Evolutionary conservation across 192 early-diverging fungal genomes (phyloP).

Genomic region (Funneliformis mosseae): DNA sequence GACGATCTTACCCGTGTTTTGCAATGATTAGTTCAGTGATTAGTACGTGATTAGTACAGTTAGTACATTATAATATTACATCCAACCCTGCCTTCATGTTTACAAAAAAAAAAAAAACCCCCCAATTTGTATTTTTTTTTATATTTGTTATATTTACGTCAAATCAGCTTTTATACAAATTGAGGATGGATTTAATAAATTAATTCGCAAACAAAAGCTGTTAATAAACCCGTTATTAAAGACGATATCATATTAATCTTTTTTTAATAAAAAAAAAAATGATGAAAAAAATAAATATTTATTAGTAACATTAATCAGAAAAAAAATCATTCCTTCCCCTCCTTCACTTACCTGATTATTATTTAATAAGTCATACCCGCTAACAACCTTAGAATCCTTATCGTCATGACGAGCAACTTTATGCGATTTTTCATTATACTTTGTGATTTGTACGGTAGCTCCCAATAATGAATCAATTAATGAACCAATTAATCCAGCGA

Average conservation of each 20-base stretch:
- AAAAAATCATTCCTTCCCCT: too few species aligned
- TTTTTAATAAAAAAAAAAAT: too few species aligned
- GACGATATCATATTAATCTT: neutral
- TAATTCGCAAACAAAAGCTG: neutral
- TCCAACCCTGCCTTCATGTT: too few species aligned
- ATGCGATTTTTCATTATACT: slow-evolving; percentile 69
- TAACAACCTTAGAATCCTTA: slow-evolving; percentile 55
- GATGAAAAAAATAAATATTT: too few species aligned
- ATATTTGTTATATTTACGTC: too few species aligned
- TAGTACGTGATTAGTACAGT: too few species aligned
- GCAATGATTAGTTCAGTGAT: too few species aligned
- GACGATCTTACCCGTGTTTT: too few species aligned
- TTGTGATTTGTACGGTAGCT: slow-evolving; percentile 74
- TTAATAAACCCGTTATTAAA: neutral
- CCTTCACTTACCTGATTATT: slow-evolving; percentile 83
- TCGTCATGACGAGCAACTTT: slow-evolving; percentile 52
- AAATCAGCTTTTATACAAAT: neutral
- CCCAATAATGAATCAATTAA: slow-evolving; percentile 87
- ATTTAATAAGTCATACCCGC: slow-evolving; percentile 71
- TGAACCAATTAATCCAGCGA: slow-evolving; percentile 75
- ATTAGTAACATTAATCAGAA: too few species aligned
- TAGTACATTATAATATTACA: too few species aligned
- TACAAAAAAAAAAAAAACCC: too few species aligned
- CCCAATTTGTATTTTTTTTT: too few species aligned
- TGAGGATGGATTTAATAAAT: neutral